phyloP scores from a whole-genome alignment of 352 stramenopile genomes.

The Globisporangium takayamanum region DNA sequence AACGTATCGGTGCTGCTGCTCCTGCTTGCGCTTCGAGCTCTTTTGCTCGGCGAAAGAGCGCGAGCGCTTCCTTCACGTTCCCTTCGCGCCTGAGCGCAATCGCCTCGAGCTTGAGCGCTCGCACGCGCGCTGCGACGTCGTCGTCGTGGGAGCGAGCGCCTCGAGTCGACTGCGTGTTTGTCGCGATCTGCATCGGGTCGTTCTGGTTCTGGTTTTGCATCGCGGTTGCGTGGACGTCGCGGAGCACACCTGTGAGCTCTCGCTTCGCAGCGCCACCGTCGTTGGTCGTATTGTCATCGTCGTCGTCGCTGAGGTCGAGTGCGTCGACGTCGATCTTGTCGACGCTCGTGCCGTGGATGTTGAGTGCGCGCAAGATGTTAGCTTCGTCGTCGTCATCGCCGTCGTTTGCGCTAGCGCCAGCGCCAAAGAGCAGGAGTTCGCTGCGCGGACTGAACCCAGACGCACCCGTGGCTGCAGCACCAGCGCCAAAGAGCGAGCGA shows the following conservation, averaged over 20 bases:
- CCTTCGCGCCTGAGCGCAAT: slow-evolving; percentile 50
- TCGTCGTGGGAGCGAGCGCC: slow-evolving; percentile 6
- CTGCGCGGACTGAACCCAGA: slow-evolving; percentile 32
- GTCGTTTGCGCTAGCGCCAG: slow-evolving; percentile 23
- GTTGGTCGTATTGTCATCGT: slow-evolving; percentile 15
- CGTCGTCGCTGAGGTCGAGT: slow-evolving; percentile 15
- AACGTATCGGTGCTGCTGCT: neutral
- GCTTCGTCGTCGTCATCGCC: slow-evolving; percentile 58
- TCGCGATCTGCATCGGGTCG: neutral
- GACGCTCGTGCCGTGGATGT: slow-evolving; percentile 18
- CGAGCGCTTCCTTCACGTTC: slow-evolving; percentile 42
- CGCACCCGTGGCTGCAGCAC: neutral
- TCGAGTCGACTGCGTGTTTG: neutral
- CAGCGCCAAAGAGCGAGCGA: slow-evolving; percentile 36
- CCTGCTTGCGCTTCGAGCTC: slow-evolving; percentile 29
- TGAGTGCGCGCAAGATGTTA: slow-evolving; percentile 46
- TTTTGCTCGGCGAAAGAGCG: slow-evolving; percentile 54
- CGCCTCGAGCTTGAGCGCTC: slow-evolving; percentile 46
- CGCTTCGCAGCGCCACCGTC: slow-evolving; percentile 18
- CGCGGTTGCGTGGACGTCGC: slow-evolving; percentile 27
- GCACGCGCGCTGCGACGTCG: slow-evolving; percentile 18
- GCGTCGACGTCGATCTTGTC: slow-evolving; percentile 24
- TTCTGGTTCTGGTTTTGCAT: slow-evolving; percentile 20
- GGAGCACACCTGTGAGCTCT: slow-evolving; percentile 32
- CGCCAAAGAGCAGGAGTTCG: slow-evolving; percentile 40